Base-by-base conservation (phyloP, 176 grass and related monocot genomes). In the Aegilops longissima region DNA sequence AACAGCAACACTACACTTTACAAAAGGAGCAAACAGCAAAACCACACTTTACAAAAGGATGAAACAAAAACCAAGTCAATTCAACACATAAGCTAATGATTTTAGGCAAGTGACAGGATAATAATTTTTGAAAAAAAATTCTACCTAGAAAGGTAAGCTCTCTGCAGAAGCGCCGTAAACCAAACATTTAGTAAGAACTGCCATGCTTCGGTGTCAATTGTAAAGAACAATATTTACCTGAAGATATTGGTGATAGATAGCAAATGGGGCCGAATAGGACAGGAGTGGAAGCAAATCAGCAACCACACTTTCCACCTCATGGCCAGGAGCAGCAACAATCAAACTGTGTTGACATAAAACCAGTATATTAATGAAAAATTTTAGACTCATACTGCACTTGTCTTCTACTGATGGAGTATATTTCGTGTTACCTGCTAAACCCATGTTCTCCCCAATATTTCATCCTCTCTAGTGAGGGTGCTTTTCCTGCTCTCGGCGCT, bases 221-320 rank as follows among this genome's bases (percentile, higher is more conserved):
- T 38, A 12, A 58, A 79, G 18, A 7, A 54, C 2, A 61, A 61
- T 34, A 77, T 81, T 85, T 69, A 95, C 94, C 88, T 94, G 85
- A 86, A 96, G 88, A 77, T 94, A 90, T 80, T 94, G 96, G 38
- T 98, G 96, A 80, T 96, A 98, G 65, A 96, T 86, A 84, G 80
- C 92, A 90, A 98, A 96, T 25, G 96, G 93, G 86, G 96, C 92
- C 69, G 93, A 98, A 91, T 87, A 96, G 5, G 96, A 90, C 42
- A 98, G 73, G 64, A 98, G 85, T 16, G 93, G 93, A 73, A 98
- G 96, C 25, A 98, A 77, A 87, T 94, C 90, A 36, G 88, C 73
- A 77, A 90, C 79, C 63, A 98, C 82, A 59, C 66, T 73, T 82
- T 85, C 90, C 17, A 96, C 90, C 61, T 98, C 93, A 51, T 92